Percentiles rank a stretch among this genome's conserved stretches.
Evolutionary conservation across 371 early-diverging fungal genomes (phyloP).

Genomic region (Furculomyces boomerangus): DNA sequence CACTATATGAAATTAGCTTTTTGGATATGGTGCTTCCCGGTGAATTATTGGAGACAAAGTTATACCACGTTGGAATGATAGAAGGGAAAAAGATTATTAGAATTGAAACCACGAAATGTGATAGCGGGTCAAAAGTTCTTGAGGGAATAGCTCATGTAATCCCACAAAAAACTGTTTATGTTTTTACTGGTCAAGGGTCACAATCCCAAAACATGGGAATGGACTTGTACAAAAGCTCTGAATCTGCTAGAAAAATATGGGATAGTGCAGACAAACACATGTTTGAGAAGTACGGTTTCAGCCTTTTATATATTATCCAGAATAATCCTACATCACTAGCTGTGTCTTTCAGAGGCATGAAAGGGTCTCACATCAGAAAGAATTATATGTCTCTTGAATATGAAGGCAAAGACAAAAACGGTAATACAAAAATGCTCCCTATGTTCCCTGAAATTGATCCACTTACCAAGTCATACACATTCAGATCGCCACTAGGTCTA

Average conservation of each 20-base stretch:
- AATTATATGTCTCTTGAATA: slow-evolving; percentile 78
- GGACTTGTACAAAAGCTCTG: slow-evolving; percentile 72
- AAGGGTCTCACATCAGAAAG: slow-evolving; percentile 66
- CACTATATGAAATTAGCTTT: slow-evolving; percentile 64
- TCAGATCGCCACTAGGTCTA: slow-evolving; percentile 69
- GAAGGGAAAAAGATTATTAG: slow-evolving; percentile 82
- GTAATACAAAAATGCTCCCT: slow-evolving; percentile 41
- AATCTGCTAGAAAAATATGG: slow-evolving; percentile 76
- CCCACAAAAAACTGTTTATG: slow-evolving; percentile 75
- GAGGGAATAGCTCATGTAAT: slow-evolving; percentile 78
- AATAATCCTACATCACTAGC: slow-evolving; percentile 71
- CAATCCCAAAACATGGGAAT: slow-evolving; percentile 93
- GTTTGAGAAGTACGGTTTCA: slow-evolving; percentile 69
- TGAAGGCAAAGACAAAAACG: slow-evolving; percentile 51
- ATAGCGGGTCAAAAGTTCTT: slow-evolving; percentile 56
- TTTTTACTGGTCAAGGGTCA: slow-evolving; percentile 94
- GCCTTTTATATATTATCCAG: slow-evolving; percentile 76
- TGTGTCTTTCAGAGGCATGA: slow-evolving; percentile 76
- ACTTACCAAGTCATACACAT: slow-evolving; percentile 60
- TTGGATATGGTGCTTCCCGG: slow-evolving; percentile 79
- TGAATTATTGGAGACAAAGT: slow-evolving; percentile 67
- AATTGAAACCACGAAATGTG: slow-evolving; percentile 57
- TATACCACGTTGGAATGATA: slow-evolving; percentile 78
- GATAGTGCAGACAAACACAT: slow-evolving; percentile 77
- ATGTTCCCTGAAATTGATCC: slow-evolving; percentile 78